Conservation (phyloP, 805 yeast species). For the Scheffersomyces lignosus region DNA sequence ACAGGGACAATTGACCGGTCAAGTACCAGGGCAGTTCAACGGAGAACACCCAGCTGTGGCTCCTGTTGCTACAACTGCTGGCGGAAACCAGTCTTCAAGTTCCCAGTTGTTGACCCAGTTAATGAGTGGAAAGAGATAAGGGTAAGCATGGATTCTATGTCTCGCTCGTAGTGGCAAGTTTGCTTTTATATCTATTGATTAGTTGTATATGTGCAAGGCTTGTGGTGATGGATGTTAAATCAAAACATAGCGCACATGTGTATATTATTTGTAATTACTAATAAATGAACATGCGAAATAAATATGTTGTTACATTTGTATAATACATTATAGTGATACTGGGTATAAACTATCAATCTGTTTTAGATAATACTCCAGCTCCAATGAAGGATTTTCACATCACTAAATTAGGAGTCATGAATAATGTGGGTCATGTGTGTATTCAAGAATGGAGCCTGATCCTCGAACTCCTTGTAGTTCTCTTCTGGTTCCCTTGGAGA, state of each 20-base stretch:
- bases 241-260: too few relatives aligned
- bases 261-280: too few relatives aligned
- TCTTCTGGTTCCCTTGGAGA: constrained; percentile 13
- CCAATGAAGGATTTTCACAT: background rate
- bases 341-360: background rate
- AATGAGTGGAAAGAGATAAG: constrained; percentile 69
- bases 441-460: constrained; percentile 1
- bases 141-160: too few relatives aligned
- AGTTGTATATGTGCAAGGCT: constrained; percentile 1
- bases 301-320: background rate
- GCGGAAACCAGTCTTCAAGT: constrained; percentile 50
- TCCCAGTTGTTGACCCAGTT: constrained; percentile 82
- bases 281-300: too few relatives aligned
- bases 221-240: background rate
- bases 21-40: constrained; percentile 16
- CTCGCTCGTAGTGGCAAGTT: background rate
- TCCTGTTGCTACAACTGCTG: constrained; percentile 7
- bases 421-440: background rate
- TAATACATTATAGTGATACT: background rate
- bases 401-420: too few relatives aligned
- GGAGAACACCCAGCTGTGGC: constrained; percentile 7
- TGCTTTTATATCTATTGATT: background rate
- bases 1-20: constrained; percentile 5
- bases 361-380: background rate
- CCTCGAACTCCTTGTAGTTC: constrained; percentile 8